A percentile compares a stretch with the other conserved stretches of the same genome.
Evolutionary conservation across 2,329 filamentous ascomycete species (phyloP).

Genomic region (Hypoxylon sp.): DNA sequence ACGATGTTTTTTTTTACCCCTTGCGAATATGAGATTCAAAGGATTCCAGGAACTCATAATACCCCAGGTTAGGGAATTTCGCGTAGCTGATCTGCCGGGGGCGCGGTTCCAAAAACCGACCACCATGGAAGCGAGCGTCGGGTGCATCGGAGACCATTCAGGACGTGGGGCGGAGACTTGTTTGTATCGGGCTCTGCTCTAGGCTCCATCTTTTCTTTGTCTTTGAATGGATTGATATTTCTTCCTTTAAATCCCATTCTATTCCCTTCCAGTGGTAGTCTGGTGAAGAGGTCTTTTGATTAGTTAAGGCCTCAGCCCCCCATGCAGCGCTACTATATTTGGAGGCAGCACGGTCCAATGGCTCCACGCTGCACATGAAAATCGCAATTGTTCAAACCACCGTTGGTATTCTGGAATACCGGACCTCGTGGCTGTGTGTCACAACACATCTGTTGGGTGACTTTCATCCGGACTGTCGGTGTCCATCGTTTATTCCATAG

Average conservation of each 20-base stretch:
- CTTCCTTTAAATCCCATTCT: slow-evolving; percentile 1
- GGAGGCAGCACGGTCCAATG: slow-evolving; percentile 10
- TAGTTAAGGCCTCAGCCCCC: slow-evolving; percentile 16
- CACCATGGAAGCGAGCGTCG: slow-evolving; percentile 17
- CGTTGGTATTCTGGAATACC: slow-evolving; percentile 4
- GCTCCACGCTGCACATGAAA: background rate
- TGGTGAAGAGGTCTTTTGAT: slow-evolving; percentile 4
- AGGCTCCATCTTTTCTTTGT: slow-evolving; percentile 7
- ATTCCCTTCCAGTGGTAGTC: slow-evolving; percentile 1
- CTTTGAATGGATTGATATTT: slow-evolving; percentile 23
- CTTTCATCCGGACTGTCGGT: background rate
- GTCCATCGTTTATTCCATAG: background rate
- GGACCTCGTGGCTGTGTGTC: slow-evolving; percentile 34
- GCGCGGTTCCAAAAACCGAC: slow-evolving; percentile 15
- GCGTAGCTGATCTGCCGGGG: slow-evolving; percentile 7
- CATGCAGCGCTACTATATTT: slow-evolving; percentile 31
- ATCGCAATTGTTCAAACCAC: slow-evolving; percentile 13
- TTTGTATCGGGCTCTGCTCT: background rate
- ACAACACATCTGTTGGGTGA: slow-evolving; percentile 7
- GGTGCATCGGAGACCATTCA: background rate
- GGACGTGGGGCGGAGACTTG: slow-evolving; percentile 11
- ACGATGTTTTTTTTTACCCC: slow-evolving; percentile 1
- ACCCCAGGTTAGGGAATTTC: slow-evolving; percentile 1
- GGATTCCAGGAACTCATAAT: background rate
- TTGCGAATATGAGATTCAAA: background rate